Conservation (phyloP, 2,329 filamentous ascomycete genomes). For the Neobulgaria alba region DNA sequence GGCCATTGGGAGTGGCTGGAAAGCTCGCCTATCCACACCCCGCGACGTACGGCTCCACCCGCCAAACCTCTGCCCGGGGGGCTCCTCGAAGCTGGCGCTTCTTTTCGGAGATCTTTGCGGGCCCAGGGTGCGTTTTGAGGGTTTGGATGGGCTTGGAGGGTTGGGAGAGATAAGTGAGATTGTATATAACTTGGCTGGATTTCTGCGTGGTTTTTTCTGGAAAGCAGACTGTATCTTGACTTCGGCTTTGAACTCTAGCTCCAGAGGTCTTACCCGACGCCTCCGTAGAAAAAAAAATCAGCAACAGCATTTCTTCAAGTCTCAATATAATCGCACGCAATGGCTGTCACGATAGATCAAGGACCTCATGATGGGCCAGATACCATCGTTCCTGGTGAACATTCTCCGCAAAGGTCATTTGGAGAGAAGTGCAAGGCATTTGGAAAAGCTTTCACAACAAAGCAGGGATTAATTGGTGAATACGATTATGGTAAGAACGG, state of each 20-base stretch:
- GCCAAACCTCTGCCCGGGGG: neutral
- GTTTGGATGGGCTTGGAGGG: neutral
- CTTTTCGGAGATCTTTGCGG: neutral
- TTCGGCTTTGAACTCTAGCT: no score
- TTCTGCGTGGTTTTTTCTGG: no score
- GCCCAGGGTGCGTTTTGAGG: neutral
- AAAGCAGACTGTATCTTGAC: no score
- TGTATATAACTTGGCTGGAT: neutral
- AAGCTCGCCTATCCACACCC: neutral
- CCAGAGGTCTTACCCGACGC: no score
- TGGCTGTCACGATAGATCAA: neutral
- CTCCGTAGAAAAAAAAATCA: no score
- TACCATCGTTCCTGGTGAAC: neutral
- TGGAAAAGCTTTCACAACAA: slow-evolving; percentile 35
- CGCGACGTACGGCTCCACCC: neutral
- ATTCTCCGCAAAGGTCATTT: neutral
- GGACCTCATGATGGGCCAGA: slow-evolving; percentile 1
- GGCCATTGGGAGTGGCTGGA: neutral
- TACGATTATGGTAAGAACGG: slow-evolving; percentile 64
- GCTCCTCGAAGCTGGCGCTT: neutral
- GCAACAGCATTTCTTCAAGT: no score
- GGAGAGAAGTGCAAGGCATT: neutral
- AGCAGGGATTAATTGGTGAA: slow-evolving; percentile 65
- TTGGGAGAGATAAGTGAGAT: neutral
- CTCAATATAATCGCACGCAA: neutral